phyloP scores from a whole-genome alignment of 768 basidiomycete species.

The Tylopilus felleus region DNA sequence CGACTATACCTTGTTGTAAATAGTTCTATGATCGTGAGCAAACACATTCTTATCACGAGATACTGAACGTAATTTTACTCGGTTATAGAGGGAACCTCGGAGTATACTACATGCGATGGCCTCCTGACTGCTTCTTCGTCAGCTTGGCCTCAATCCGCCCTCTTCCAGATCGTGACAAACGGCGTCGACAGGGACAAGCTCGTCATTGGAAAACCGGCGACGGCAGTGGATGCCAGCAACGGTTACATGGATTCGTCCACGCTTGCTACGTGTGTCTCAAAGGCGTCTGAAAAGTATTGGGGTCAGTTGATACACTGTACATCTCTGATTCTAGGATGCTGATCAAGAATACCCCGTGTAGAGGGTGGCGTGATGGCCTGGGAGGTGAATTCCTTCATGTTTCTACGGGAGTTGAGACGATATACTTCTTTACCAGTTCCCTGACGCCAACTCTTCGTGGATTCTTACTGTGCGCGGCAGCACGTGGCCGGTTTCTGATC shows the following conservation, averaged over 20 bases:
- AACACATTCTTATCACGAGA: neutral
- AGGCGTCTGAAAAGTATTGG: constrained; percentile 52
- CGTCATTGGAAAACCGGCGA: constrained; percentile 52
- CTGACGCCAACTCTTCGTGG: constrained; percentile 37
- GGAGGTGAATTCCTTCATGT: no score
- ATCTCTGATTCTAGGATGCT: constrained; percentile 30
- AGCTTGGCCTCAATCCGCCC: constrained; percentile 38
- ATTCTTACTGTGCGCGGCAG: constrained; percentile 36
- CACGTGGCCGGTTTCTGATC: constrained; percentile 34
- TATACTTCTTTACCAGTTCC: constrained; percentile 28
- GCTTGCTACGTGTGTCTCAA: constrained; percentile 50
- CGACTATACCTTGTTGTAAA: neutral
- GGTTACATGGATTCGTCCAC: constrained; percentile 56
- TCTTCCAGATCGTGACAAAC: constrained; percentile 44
- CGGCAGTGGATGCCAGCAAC: constrained; percentile 31
- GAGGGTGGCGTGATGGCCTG: constrained; percentile 38
- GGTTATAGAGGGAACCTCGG: constrained; percentile 31
- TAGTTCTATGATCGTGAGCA: neutral
- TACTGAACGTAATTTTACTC: neutral
- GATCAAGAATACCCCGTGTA: constrained; percentile 6
- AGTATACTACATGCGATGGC: constrained; percentile 36
- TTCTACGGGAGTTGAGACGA: neutral
- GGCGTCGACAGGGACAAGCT: constrained; percentile 47
- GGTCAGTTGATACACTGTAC: constrained; percentile 22
- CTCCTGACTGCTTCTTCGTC: constrained; percentile 38